Conservation (phyloP, 106 monocot species). For the Hemerocallis citrina region DNA sequence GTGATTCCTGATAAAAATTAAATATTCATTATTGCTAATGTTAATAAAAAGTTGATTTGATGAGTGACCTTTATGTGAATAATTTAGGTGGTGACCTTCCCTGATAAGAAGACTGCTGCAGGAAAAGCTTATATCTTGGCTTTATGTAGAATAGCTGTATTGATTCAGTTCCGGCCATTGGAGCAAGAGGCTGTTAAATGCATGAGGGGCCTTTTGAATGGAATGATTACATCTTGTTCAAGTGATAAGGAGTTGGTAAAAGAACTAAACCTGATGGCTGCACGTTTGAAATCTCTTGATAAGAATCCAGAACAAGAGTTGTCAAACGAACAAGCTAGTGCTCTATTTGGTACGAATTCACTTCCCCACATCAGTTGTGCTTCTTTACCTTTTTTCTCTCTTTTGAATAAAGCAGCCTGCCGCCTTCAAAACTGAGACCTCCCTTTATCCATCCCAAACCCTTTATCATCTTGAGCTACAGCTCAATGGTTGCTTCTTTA, state of each 20-base stretch:
- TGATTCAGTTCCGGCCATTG: slow-evolving; percentile 44
- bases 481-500: background rate
- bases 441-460: too few relatives aligned
- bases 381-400: background rate
- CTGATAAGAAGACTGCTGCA: slow-evolving; percentile 59
- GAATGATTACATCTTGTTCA: slow-evolving; percentile 27
- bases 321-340: slow-evolving; percentile 30
- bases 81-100: slow-evolving; percentile 43
- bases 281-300: slow-evolving; percentile 59
- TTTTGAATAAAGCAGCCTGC: too few relatives aligned
- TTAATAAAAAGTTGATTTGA: too few relatives aligned
- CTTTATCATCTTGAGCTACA: too few relatives aligned
- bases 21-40: background rate
- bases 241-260: slow-evolving; percentile 54
- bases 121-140: slow-evolving; percentile 65
- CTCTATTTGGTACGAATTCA: slow-evolving; percentile 28
- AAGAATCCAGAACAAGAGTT: slow-evolving; percentile 47
- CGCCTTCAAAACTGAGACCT: too few relatives aligned
- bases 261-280: slow-evolving; percentile 54
- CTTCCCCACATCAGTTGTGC: background rate
- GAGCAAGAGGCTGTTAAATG: slow-evolving; percentile 76
- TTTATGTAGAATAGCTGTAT: slow-evolving; percentile 41
- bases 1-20: slow-evolving; percentile 22
- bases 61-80: background rate
- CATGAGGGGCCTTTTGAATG: slow-evolving; percentile 62